These are phyloP conservation scores for Brasilioporus rufonigricans DNA, from an alignment of 768 basidiomycete species.

Conservation along the genomic window DNA sequence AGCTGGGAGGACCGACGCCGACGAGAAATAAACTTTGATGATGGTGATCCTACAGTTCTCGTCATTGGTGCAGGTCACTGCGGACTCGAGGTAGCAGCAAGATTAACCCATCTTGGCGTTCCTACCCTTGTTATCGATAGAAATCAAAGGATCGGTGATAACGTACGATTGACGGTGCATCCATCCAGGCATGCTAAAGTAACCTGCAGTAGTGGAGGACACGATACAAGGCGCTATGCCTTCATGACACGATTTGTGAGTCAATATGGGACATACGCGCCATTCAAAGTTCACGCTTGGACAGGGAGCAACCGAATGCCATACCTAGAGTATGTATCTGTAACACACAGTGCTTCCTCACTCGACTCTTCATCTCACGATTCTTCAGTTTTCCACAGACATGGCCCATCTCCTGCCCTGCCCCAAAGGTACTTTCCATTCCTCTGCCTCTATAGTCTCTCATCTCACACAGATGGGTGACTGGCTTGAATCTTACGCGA, in stretches of 20 bases:
- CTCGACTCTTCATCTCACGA: not conserved
- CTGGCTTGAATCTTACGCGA: conserved; percentile 62
- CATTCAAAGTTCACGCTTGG: not conserved
- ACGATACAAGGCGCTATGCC: conserved; percentile 52
- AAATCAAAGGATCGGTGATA: conserved; percentile 50
- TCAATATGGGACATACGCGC: conserved; percentile 10
- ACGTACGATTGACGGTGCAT: conserved; percentile 9
- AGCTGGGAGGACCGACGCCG: conserved; percentile 49
- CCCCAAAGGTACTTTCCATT: conserved; percentile 40
- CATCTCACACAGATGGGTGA: conserved; percentile 44
- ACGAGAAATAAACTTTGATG: conserved; percentile 42
- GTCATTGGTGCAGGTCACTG: conserved; percentile 65
- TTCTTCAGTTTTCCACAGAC: conserved; percentile 47
- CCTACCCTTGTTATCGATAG: conserved; percentile 53
- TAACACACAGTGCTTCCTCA: not conserved
- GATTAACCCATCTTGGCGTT: conserved; percentile 56
- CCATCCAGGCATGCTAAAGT: not conserved
- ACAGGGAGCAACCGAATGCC: conserved; percentile 54
- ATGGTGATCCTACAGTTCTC: conserved; percentile 52
- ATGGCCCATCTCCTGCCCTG: conserved; percentile 51
- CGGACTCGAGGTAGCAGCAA: conserved; percentile 60
- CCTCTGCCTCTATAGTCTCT: not conserved
- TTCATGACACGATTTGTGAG: conserved; percentile 53
- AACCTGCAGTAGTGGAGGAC: conserved; percentile 42
- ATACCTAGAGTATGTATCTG: conserved; percentile 45